Base-by-base conservation (phyloP, 352 stramenopile species). In the Phytophthora foliorum region DNA sequence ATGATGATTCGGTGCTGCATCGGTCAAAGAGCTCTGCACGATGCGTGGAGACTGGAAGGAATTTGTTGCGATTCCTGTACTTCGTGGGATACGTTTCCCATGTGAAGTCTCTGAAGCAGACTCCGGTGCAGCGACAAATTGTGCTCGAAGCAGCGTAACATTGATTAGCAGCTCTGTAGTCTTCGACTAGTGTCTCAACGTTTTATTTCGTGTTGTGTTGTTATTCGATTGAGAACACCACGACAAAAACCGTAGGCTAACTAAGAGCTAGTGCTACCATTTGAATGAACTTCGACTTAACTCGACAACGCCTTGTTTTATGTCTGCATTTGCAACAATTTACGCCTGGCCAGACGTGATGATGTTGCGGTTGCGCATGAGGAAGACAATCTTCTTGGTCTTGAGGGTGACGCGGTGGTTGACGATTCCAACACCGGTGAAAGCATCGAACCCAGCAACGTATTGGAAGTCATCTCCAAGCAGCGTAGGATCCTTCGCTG, bases 41-140 rank as follows among this genome's bases (percentile, higher is more conserved):
- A n/a, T 50, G 49, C 31, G 65, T 76, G 14, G 78, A 86, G 21
- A 69, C 55, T 27, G 51, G 72, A 4, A 77, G 81, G 62, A 69
- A 67, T n/a, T 9, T 90, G 53, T 48, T 91, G 11, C 81, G 84
- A 21, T 92, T 91, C 38, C 55, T 92, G 27, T 78, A 59, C 14
- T 73, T 67, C 16, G 58, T 81, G 0, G 82, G 82, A 3, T 91
- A 86, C 25, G 29, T 89, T 13, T 75, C 77, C 2, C 66, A 75
- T 29, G 63, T 81, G 24, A 79, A 88, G 31, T 50, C 73, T 4
- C 10, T 22, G 6, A 29, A 52, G 29, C 13, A 57, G 31, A 9
- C 53, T 58, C 44, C 10, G 7, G 21, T 50, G 38, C 5, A 48
- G n/a, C 17, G 19, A 25, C 41, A 48, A 27, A 11, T 7, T 48